phyloP scores from a whole-genome alignment of 2,329 filamentous ascomycete species.

The Byssothecium circinans region DNA sequence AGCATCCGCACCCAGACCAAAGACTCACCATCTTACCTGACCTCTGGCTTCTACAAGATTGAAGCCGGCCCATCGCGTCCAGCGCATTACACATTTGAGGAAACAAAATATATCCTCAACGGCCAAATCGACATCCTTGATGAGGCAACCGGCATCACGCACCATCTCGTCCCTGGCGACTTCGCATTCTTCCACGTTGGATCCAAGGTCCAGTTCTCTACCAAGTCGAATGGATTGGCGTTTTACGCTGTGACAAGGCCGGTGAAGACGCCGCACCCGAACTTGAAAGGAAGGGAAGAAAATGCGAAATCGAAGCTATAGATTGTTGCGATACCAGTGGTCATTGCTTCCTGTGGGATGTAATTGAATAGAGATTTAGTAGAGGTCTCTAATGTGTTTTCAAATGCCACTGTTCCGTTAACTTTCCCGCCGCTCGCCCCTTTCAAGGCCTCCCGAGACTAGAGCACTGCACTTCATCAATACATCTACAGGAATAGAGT shows the following conservation, averaged over 20 bases:
- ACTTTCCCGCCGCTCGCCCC: too few relatives aligned
- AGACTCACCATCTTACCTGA: conserved; percentile 24
- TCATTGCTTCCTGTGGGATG: too few relatives aligned
- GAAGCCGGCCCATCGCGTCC: conserved; percentile 22
- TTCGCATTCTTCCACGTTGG: conserved; percentile 32
- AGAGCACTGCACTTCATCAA: too few relatives aligned
- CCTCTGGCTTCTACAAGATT: conserved; percentile 31
- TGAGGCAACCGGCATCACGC: conserved; percentile 26
- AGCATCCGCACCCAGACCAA: conserved; percentile 25
- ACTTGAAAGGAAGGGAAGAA: conserved; percentile 23
- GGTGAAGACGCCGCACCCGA: conserved; percentile 20
- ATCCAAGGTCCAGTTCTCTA: conserved; percentile 26
- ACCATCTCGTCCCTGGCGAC: conserved; percentile 28
- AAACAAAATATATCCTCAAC: conserved; percentile 28
- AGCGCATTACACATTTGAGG: conserved; percentile 26
- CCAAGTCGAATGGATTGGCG: conserved; percentile 23
- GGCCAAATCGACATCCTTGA: conserved; percentile 30
- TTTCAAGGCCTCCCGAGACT: too few relatives aligned
- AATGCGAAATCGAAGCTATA: conserved; percentile 18
- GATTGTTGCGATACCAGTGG: too few relatives aligned
- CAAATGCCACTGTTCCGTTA: too few relatives aligned
- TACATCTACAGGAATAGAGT: too few relatives aligned
- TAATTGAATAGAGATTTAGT: too few relatives aligned
- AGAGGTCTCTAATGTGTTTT: too few relatives aligned
- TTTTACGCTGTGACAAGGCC: conserved; percentile 29